Evolutionary conservation across 345 rosid species (phyloP), one percentile per base, ranked within the genome.

Genomic region (Gossypium raimondii): DNA sequence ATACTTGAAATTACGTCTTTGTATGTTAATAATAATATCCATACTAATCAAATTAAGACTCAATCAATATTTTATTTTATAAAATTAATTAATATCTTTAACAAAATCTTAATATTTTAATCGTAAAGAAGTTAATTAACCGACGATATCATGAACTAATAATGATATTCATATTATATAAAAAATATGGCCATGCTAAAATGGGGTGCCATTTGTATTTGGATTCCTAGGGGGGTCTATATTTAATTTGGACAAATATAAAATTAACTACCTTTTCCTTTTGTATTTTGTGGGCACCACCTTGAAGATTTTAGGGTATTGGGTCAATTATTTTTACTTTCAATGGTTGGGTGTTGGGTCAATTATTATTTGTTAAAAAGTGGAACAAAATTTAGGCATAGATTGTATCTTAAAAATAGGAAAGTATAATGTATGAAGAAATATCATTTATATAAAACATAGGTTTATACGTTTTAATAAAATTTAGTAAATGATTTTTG

Each of bases 1-100:
- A 0, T 29, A 4, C 3, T 29, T 4, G 0, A n/a, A 55, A 0
- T n/a, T 7, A 55, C 2, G 0, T 55, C 0, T 8, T 5, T 8
- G 2, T 6, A 11, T n/a, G 0, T 14, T 16, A 0, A 53, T 53
- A n/a, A 17, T 17, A n/a, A n/a, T 53, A 0, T 2, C 7, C 0
- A 3, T 4, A 4, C 0, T 0, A 29, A 4, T 34, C 6, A 0
- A 34, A 0, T 0, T 34, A 34, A 34, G 0, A 34, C 0, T 34
- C 0, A 34, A 34, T 34, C 1, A 34, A 34, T 0, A 34, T 34
- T 4, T 34, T 0, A 34, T 34, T 34, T 34, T 34, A 34, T 34
- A 34, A 34, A 34, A 34, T 4, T 34, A 34, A 34, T 34, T 34
- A 34, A 34, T 4, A 34, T n/a, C 3, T 53, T 20, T 52, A 58